A percentile compares a stretch with the other conserved stretches of the same genome.
phyloP scores from a whole-genome alignment of 1,284 basidiomycete genomes.

The Cryptococcus neoformans region DNA sequence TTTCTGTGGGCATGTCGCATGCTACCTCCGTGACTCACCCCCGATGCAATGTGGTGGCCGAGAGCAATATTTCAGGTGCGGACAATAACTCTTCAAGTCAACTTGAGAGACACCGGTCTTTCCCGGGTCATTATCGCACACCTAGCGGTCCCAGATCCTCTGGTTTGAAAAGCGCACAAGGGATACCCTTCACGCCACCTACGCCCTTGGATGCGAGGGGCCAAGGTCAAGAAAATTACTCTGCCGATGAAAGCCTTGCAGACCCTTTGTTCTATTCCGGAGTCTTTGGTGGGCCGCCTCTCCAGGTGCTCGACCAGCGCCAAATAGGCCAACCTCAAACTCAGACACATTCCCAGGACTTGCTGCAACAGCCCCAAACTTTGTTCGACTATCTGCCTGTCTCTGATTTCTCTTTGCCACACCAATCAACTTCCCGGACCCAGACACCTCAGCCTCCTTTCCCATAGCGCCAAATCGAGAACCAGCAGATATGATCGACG shows the following conservation, averaged over 20 bases:
- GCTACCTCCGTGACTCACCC: no score
- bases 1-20: no score
- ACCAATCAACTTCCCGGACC: neutral
- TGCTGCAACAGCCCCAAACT: no score
- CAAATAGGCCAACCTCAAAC: neutral
- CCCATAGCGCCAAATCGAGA: neutral
- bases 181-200: slow-evolving; percentile 11
- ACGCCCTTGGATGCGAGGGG: slow-evolving; percentile 11
- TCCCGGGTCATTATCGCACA: neutral
- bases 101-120: neutral
- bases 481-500: neutral
- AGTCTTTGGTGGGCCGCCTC: neutral
- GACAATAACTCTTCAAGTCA: neutral
- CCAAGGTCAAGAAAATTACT: neutral
- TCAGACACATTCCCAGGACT: neutral
- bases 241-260: neutral
- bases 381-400: no score
- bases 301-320: neutral
- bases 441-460: neutral
- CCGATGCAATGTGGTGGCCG: no score
- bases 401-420: no score
- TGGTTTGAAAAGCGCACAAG: neutral
- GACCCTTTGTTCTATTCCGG: neutral
- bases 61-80: no score
- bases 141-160: neutral